Conservation (phyloP, 345 rosid genomes). For the Euclidium syriacum region DNA sequence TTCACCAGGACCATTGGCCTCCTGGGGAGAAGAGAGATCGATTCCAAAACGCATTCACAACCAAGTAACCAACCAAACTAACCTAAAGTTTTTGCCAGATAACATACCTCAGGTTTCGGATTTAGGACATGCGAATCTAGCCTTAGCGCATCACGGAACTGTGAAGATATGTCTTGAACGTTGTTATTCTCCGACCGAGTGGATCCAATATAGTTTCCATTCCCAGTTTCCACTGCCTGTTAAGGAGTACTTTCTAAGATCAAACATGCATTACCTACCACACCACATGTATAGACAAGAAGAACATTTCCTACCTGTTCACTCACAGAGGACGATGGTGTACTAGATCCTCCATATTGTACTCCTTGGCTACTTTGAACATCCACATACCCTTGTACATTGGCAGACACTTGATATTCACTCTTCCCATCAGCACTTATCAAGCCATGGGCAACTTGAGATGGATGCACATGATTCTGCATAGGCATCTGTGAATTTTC, state of each 20-base stretch:
- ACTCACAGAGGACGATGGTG: constrained; percentile 48
- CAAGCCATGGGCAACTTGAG: constrained; percentile 49
- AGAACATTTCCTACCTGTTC: constrained; percentile 46
- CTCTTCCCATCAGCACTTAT: constrained; percentile 47
- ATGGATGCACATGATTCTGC: constrained; percentile 45
- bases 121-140: constrained; percentile 43
- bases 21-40: constrained; percentile 35
- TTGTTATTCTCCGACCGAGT: constrained; percentile 48
- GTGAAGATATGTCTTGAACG: constrained; percentile 64
- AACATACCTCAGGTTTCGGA: constrained; percentile 54
- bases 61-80: not conserved
- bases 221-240: constrained; percentile 58
- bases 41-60: constrained; percentile 11
- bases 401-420: constrained; percentile 48
- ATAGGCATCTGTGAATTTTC: constrained; percentile 46
- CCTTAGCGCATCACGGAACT: constrained; percentile 52
- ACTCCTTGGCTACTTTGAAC: constrained; percentile 45
- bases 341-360: constrained; percentile 43
- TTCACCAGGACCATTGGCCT: constrained; percentile 46
- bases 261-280: not conserved
- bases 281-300: not conserved
- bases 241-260: not conserved
- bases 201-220: constrained; percentile 39
- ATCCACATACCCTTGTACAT: constrained; percentile 57
- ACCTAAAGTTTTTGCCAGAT: not conserved